Base-by-base conservation (phyloP, 495 filamentous ascomycete species). In the Annulohypoxylon nitens region DNA sequence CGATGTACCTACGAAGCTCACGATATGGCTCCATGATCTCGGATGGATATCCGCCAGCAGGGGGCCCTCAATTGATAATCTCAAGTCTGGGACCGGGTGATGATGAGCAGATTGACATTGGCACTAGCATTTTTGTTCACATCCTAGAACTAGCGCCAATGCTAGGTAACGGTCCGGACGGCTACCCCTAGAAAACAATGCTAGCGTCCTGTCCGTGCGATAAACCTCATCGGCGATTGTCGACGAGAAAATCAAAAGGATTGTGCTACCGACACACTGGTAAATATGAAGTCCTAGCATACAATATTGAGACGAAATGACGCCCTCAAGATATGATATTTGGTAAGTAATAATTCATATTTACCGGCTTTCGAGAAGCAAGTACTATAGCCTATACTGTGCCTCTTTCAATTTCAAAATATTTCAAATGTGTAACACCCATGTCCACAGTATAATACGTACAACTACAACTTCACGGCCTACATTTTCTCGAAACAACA, bases 1-100 rank as follows among this genome's bases (percentile, higher is more conserved):
- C 39, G 50, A 63, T 69, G 37, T 59, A 43, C 50, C 36, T 14
- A 41, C 30, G 47, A 25, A 39, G 20, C 33, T 47, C 25, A 61
- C 57, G 59, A 64, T 64, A 39, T 43, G 61, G 36, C 62, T 54
- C 47, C 26, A n/a, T 71, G 58, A 68, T 54, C 33, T 73, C 51
- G 53, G 45, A 37, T 61, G 50, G 11, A 43, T 64, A 67, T 51
- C 58, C 64, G 25, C 33, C 53, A 37, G 36, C 58, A 69, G 60
- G 60, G 64, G 18, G 12, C 2, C 16, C 50, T 59, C 8, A 43
- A 37, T 47, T 26, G 25, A 33, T 20, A 20, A 50, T 58, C 43
- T 14, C 12, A 58, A 45, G 18, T 36, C 37, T 18, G 33, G 20
- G 41, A 41, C 53, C 34, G 34, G 43, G 43, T 34, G 53, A 57